These are phyloP conservation scores for Bruguiera gymnorhiza DNA, from an alignment of 345 rosid genomes.

Conservation along the genomic window DNA sequence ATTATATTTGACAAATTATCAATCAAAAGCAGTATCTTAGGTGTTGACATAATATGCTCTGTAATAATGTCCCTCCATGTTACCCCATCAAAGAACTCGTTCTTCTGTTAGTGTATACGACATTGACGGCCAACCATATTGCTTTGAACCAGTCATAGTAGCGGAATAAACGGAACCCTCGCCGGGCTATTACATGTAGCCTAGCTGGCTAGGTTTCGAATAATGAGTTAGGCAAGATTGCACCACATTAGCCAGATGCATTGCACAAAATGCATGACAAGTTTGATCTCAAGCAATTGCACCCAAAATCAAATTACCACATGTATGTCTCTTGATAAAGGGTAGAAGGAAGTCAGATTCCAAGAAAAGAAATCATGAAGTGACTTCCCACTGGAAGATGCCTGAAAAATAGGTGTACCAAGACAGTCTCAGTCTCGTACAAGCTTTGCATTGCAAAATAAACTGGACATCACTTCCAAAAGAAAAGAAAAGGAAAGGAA, in stretches of 20 bases:
- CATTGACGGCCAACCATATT: too few relatives aligned
- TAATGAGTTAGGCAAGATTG: conserved; percentile 5
- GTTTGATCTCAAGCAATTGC: background rate
- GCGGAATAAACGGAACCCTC: too few relatives aligned
- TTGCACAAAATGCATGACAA: background rate
- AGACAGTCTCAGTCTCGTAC: background rate
- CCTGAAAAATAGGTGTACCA: background rate
- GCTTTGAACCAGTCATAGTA: too few relatives aligned
- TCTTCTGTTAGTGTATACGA: too few relatives aligned
- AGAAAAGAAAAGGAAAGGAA: too few relatives aligned
- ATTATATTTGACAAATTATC: too few relatives aligned
- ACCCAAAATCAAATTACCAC: background rate
- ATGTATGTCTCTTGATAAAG: background rate
- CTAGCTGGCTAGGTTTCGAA: background rate
- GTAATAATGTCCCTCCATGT: too few relatives aligned
- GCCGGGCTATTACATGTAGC: too few relatives aligned
- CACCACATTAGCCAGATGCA: background rate
- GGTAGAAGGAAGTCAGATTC: conserved; percentile 3
- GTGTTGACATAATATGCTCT: too few relatives aligned
- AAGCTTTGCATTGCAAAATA: background rate
- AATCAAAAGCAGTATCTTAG: too few relatives aligned
- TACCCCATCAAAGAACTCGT: too few relatives aligned
- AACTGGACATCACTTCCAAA: conserved; percentile 13
- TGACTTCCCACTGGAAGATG: conserved; percentile 4
- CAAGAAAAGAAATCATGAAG: background rate